Conservation (phyloP, 306 rosid genomes). For the Inga leiocalycina region DNA sequence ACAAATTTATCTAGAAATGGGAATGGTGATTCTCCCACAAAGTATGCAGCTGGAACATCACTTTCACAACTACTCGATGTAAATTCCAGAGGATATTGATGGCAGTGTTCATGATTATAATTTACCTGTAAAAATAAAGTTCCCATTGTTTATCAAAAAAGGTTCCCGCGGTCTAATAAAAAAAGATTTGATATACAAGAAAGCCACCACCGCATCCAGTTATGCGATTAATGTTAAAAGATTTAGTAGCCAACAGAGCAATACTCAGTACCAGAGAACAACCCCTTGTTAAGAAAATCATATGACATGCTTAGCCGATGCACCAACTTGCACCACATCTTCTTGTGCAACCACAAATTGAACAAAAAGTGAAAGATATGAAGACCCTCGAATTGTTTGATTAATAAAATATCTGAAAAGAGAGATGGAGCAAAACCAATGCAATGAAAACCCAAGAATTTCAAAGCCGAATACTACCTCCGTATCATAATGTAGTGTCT, state of each 20-base stretch:
- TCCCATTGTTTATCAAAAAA: not conserved
- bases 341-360: slow-evolving; percentile 15
- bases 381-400: slow-evolving; percentile 20
- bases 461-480: slow-evolving; percentile 62
- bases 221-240: not conserved
- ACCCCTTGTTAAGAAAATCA: not conserved
- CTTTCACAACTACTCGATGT: slow-evolving; percentile 43
- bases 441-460: slow-evolving; percentile 18
- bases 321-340: not conserved
- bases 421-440: slow-evolving; percentile 17
- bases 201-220: not conserved
- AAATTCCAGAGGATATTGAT: slow-evolving; percentile 41
- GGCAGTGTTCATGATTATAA: slow-evolving; percentile 40
- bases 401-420: slow-evolving; percentile 5
- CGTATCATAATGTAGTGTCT: slow-evolving; percentile 80
- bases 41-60: slow-evolving; percentile 64
- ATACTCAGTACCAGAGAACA: not conserved
- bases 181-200: slow-evolving; percentile 16
- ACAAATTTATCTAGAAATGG: slow-evolving; percentile 77
- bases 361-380: slow-evolving; percentile 12
- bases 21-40: slow-evolving; percentile 79
- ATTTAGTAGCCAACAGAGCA: not conserved
- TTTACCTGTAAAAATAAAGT: slow-evolving; percentile 56
- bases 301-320: not conserved
- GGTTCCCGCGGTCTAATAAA: not conserved